phyloP scores from a whole-genome alignment of 2,329 filamentous ascomycete species.

The Colletotrichum tanaceti region DNA sequence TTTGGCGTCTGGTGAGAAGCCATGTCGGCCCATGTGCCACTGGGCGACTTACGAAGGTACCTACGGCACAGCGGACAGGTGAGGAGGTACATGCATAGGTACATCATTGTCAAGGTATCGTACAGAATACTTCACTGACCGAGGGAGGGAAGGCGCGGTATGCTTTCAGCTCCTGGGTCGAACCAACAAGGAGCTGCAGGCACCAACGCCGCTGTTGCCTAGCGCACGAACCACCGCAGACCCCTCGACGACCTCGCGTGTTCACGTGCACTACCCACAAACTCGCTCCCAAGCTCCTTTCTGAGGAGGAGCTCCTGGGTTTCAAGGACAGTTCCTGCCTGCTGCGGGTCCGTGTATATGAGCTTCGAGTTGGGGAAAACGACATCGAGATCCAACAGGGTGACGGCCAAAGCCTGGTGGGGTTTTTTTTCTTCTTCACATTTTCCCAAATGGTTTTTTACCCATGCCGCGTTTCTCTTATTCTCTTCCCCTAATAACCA shows the following conservation, averaged over 20 bases:
- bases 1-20: not conserved
- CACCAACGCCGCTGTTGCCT: slow-evolving; percentile 39
- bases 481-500: not conserved
- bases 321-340: slow-evolving; percentile 6
- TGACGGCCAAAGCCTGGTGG: not conserved
- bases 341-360: not conserved
- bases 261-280: slow-evolving; percentile 25
- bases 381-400: not conserved
- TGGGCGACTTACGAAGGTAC: not conserved
- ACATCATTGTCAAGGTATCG: too few relatives aligned
- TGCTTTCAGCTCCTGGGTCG: slow-evolving; percentile 21
- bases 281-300: not conserved
- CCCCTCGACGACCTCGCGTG: slow-evolving; percentile 9
- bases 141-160: slow-evolving; percentile 16
- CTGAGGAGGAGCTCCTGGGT: not conserved
- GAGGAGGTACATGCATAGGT: too few relatives aligned
- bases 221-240: slow-evolving; percentile 32
- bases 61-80: too few relatives aligned
- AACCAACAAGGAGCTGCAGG: slow-evolving; percentile 32
- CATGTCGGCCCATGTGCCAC: not conserved
- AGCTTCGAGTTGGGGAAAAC: not conserved
- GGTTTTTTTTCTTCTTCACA: too few relatives aligned
- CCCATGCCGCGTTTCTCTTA: not conserved
- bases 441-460: too few relatives aligned
- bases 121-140: not conserved